Conservation (phyloP, 805 yeast genomes). For the Yarrowia divulgata region DNA sequence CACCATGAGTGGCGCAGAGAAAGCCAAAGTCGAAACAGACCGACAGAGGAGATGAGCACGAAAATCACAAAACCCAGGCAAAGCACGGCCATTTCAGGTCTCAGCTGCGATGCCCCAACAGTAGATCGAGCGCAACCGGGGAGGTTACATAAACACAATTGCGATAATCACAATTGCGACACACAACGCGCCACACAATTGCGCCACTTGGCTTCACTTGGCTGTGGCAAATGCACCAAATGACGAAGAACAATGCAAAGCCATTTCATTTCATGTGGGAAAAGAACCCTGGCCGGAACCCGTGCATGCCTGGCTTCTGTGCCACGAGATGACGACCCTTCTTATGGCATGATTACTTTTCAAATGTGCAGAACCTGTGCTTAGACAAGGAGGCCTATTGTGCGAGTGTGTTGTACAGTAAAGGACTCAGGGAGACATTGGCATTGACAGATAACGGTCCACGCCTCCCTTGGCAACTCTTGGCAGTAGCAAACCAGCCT, state of each 20-base stretch:
- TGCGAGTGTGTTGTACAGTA: too few relatives aligned
- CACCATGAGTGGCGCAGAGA: not conserved
- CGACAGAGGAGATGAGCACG: too few relatives aligned
- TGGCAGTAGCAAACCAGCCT: too few relatives aligned
- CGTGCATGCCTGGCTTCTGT: slow-evolving; percentile 3
- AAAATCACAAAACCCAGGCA: too few relatives aligned
- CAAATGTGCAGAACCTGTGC: slow-evolving; percentile 4
- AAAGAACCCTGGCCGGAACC: not conserved
- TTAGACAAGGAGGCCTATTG: too few relatives aligned
- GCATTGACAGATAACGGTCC: too few relatives aligned
- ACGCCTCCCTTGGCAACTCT: too few relatives aligned
- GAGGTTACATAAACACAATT: not conserved
- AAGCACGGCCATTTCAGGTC: too few relatives aligned
- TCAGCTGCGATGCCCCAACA: too few relatives aligned
- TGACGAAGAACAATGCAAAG: not conserved
- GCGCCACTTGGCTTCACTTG: slow-evolving; percentile 1
- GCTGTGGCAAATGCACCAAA: not conserved
- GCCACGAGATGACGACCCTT: slow-evolving; percentile 11
- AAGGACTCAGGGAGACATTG: too few relatives aligned
- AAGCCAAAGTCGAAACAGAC: not conserved
- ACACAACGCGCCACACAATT: not conserved
- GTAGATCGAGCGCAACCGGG: too few relatives aligned
- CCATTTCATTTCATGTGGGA: slow-evolving; percentile 4
- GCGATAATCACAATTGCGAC: not conserved
- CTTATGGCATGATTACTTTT: slow-evolving; percentile 10